Evolutionary conservation across 2,329 filamentous ascomycete genomes (phyloP), one percentile per base, ranked within the genome.

Genomic region (Calonectria honghensis): DNA sequence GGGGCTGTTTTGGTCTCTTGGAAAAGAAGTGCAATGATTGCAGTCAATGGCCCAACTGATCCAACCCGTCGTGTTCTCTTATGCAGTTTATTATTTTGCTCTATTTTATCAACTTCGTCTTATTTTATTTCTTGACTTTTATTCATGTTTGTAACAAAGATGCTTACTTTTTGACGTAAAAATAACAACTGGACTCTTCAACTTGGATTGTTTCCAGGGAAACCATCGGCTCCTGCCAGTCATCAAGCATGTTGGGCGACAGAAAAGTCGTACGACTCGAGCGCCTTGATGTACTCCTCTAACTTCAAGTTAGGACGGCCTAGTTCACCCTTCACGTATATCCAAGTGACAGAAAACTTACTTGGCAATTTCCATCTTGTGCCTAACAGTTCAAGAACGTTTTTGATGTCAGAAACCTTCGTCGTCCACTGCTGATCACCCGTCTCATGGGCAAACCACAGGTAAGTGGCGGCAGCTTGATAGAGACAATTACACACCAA

Each of bases 401-500:
- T 64, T 57, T 70, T 70, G 31, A 70, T 45, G 1, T 24, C 45
- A 18, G 31, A 13, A 32, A 64, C 45, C 45, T 24, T 41, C 2
- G 48, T 27, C 10, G 51, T 14, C 65, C 65, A 29, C 31, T 65
- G 18, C 4, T 64, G 32, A 20, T 52, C 45, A n/a, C 41, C 45
- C 4, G 48, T 65, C 50, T 71, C 59, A 32, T 13, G 10, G 1
- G 10, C 50, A 31, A 48, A 16, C 61, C 69, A 64, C 24, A 52
- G 20, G n/a, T 71, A 71, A 37, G 29, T 71, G 18, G 69, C 59
- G 13, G 59, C 61, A 5, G 59, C 69, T 35, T 57, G 48, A 31
- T 71, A 71, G 4, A 71, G 69, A 48, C 69, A 71, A 39, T 71
- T 27, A 14, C 69, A 71, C n/a, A 71, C 54, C 27, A 71, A 24